These are phyloP conservation scores for Musa balbisiana DNA, from an alignment of 202 grass and related monocot genomes.

Conservation along the genomic window DNA sequence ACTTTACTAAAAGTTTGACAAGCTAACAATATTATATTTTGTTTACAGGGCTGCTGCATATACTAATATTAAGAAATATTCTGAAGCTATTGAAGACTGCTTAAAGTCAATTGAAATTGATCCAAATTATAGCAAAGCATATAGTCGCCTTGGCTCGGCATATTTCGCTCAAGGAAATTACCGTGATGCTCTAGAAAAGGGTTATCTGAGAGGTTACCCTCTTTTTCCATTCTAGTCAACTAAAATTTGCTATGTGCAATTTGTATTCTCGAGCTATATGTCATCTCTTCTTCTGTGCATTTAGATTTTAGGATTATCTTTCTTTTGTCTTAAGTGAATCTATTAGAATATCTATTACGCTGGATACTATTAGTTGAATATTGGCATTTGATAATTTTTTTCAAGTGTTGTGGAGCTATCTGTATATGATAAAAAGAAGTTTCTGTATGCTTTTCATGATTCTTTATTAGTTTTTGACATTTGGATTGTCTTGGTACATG, in stretches of 20 bases:
- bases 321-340: not conserved
- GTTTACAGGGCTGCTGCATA: conserved; percentile 81
- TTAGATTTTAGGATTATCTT: no score
- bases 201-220: conserved; percentile 56
- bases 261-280: no score
- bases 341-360: not conserved
- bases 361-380: not conserved
- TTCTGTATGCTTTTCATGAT: not conserved
- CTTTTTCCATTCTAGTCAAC: conserved; percentile 4
- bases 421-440: not conserved
- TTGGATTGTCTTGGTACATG: no score
- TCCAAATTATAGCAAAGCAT: conserved; percentile 66
- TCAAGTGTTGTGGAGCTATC: not conserved
- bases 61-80: conserved; percentile 48
- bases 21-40: conserved; percentile 20
- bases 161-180: conserved; percentile 72
- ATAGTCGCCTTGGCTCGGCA: conserved; percentile 77
- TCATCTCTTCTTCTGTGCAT: no score
- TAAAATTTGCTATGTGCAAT: not conserved
- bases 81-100: conserved; percentile 64
- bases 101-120: conserved; percentile 74
- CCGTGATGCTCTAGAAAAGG: conserved; percentile 56
- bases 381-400: not conserved
- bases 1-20: conserved; percentile 1
- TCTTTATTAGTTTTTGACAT: not conserved